Percentiles rank a stretch among this genome's conserved stretches.
These are phyloP conservation scores for Silene conica DNA, from an alignment of 148 eudicot species.

Conservation along the genomic window DNA sequence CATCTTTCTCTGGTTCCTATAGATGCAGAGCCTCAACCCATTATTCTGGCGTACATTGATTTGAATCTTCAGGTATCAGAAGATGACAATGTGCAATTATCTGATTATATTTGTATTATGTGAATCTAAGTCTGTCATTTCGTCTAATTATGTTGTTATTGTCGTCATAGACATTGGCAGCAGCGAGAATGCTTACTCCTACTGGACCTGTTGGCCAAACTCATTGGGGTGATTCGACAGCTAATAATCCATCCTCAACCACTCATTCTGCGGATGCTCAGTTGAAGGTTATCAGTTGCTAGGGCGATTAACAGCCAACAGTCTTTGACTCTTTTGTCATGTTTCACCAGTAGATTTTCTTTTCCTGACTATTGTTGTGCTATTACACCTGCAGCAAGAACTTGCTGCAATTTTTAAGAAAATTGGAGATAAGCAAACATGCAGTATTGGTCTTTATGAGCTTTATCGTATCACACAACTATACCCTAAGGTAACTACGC, in stretches of 20 bases:
- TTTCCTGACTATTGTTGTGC: neutral
- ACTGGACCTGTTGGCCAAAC: slow-evolving; percentile 84
- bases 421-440: slow-evolving; percentile 97
- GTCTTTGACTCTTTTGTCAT: neutral
- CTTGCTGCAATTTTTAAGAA: slow-evolving; percentile 97
- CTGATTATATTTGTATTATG: neutral
- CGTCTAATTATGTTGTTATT: neutral
- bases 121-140: too few relatives aligned
- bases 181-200: slow-evolving; percentile 97
- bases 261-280: slow-evolving; percentile 89
- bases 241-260: slow-evolving; percentile 69
- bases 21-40: slow-evolving; percentile 94
- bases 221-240: slow-evolving; percentile 88
- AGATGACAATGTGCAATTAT: neutral
- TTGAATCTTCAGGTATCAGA: slow-evolving; percentile 84
- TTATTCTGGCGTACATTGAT: slow-evolving; percentile 96
- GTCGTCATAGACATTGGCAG: slow-evolving; percentile 71
- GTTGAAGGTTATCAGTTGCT: slow-evolving; percentile 47
- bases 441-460: slow-evolving; percentile 91
- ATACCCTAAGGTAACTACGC: slow-evolving; percentile 73
- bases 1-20: slow-evolving; percentile 96
- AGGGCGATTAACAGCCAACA: neutral
- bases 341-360: neutral
- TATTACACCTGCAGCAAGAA: slow-evolving; percentile 69
- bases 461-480: slow-evolving; percentile 84